phyloP scores from a whole-genome alignment of 148 eudicot genomes.

The Fagopyrum homotropicum region DNA sequence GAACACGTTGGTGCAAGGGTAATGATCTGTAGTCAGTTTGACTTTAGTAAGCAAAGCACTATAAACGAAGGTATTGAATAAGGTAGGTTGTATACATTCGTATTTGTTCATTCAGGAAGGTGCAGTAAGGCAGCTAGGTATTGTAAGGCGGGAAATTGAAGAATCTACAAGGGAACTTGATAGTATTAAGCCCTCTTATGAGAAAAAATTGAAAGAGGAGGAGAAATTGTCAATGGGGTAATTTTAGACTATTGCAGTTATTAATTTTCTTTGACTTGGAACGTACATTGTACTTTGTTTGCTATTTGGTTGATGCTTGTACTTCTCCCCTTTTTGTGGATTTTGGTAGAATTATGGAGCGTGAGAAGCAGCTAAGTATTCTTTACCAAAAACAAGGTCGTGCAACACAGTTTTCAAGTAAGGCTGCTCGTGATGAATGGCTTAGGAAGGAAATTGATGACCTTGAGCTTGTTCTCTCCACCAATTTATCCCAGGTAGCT shows the following conservation, averaged over 20 bases:
- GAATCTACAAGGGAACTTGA: slow-evolving; percentile 58
- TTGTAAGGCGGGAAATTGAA: slow-evolving; percentile 59
- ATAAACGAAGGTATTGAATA: slow-evolving; percentile 5
- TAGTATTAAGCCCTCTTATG: slow-evolving; percentile 51
- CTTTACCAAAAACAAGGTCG: slow-evolving; percentile 98
- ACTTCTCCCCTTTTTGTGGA: slow-evolving; percentile 10
- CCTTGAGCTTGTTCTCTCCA: slow-evolving; percentile 55
- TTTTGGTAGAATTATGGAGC: slow-evolving; percentile 69
- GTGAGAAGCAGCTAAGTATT: slow-evolving; percentile 91
- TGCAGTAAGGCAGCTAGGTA: slow-evolving; percentile 63
- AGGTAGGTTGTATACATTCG: slow-evolving; percentile 24
- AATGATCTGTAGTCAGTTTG: slow-evolving; percentile 6
- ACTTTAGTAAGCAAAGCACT: background rate
- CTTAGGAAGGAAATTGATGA: slow-evolving; percentile 79
- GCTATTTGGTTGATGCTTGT: background rate
- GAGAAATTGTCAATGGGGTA: slow-evolving; percentile 80
- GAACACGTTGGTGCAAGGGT: slow-evolving; percentile 63
- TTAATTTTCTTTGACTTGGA: slow-evolving; percentile 3
- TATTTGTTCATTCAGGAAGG: slow-evolving; percentile 46
- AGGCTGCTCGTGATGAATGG: slow-evolving; percentile 93
- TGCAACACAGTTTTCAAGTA: slow-evolving; percentile 84
- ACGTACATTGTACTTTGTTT: background rate
- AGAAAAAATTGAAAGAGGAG: slow-evolving; percentile 58
- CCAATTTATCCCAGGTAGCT: slow-evolving; percentile 65
- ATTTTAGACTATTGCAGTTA: background rate